Evolutionary conservation across 352 stramenopile genomes (phyloP).

Genomic region (Pythium phragmitis): DNA sequence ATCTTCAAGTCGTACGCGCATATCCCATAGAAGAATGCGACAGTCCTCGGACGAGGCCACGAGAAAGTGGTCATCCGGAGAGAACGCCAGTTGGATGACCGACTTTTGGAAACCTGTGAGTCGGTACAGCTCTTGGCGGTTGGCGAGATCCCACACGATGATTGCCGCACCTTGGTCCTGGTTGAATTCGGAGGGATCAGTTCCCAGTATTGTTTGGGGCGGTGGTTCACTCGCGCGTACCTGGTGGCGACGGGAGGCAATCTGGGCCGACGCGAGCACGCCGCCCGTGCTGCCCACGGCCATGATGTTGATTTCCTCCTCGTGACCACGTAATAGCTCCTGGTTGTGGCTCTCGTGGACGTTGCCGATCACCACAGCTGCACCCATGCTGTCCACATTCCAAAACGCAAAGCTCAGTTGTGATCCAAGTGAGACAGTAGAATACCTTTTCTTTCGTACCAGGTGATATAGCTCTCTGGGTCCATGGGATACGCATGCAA

Average conservation of each 20-base stretch:
- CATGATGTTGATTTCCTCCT: constrained; percentile 42
- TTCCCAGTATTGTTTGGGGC: neutral
- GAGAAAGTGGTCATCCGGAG: constrained; percentile 76
- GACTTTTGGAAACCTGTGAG: constrained; percentile 59
- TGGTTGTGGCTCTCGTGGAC: constrained; percentile 36
- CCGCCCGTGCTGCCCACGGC: constrained; percentile 30
- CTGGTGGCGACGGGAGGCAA: constrained; percentile 27
- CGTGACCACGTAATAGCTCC: constrained; percentile 38
- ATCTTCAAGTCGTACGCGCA: constrained; percentile 39
- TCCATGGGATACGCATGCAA: constrained; percentile 36
- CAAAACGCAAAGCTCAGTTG: neutral
- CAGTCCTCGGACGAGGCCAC: constrained; percentile 64
- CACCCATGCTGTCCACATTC: constrained; percentile 31
- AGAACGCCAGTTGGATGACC: constrained; percentile 72
- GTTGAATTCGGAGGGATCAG: neutral
- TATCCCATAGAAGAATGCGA: constrained; percentile 73
- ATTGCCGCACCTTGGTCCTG: constrained; percentile 41
- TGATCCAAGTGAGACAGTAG: neutral
- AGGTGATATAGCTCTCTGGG: constrained; percentile 35
- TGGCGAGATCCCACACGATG: constrained; percentile 49
- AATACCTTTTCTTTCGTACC: constrained; percentile 11
- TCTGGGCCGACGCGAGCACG: constrained; percentile 34
- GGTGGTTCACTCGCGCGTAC: neutral
- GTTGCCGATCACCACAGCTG: constrained; percentile 32
- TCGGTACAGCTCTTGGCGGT: constrained; percentile 44